phyloP scores from a whole-genome alignment of 2,329 filamentous ascomycete genomes.

The Cladobotryum protrusum region DNA sequence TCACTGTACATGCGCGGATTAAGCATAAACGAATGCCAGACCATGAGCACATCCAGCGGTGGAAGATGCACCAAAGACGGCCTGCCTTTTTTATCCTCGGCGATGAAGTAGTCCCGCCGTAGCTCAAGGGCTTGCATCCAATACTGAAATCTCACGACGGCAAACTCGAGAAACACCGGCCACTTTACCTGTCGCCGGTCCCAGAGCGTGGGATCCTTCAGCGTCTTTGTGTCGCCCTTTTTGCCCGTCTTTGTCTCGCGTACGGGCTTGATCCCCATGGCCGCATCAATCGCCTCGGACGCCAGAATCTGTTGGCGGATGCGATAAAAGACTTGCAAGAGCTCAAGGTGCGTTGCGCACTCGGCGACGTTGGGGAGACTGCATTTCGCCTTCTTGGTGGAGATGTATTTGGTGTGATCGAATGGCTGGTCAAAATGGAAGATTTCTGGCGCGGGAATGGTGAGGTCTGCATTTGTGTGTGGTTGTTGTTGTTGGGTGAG shows the following conservation, averaged over 20 bases:
- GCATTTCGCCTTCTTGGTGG: background rate
- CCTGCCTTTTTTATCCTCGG: background rate
- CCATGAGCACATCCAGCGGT: slow-evolving; percentile 28
- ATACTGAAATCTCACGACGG: slow-evolving; percentile 20
- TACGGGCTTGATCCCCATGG: slow-evolving; percentile 13
- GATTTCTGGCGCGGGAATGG: slow-evolving; percentile 5
- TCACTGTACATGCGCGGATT: slow-evolving; percentile 23
- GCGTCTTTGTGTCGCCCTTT: slow-evolving; percentile 15
- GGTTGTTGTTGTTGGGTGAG: too few relatives aligned
- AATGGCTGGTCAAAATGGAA: slow-evolving; percentile 2
- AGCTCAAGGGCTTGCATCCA: slow-evolving; percentile 16
- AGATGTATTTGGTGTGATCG: background rate
- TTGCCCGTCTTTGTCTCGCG: slow-evolving; percentile 13
- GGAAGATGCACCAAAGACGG: slow-evolving; percentile 13
- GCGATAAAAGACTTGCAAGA: slow-evolving; percentile 51
- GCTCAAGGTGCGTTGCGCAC: slow-evolving; percentile 53
- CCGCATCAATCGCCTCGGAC: slow-evolving; percentile 15
- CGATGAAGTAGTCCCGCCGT: background rate
- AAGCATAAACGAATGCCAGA: slow-evolving; percentile 31
- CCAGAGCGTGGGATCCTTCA: slow-evolving; percentile 17
- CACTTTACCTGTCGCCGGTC: slow-evolving; percentile 19
- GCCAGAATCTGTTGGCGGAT: slow-evolving; percentile 32
- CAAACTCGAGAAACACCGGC: slow-evolving; percentile 21
- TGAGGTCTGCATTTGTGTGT: slow-evolving; percentile 1
- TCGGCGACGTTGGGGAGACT: slow-evolving; percentile 17